A percentile compares a stretch with the other conserved stretches of the same genome.
These are phyloP conservation scores for Apophysomyces sp. DNA, from an alignment of 371 early-diverging fungal species.

Conservation along the genomic window DNA sequence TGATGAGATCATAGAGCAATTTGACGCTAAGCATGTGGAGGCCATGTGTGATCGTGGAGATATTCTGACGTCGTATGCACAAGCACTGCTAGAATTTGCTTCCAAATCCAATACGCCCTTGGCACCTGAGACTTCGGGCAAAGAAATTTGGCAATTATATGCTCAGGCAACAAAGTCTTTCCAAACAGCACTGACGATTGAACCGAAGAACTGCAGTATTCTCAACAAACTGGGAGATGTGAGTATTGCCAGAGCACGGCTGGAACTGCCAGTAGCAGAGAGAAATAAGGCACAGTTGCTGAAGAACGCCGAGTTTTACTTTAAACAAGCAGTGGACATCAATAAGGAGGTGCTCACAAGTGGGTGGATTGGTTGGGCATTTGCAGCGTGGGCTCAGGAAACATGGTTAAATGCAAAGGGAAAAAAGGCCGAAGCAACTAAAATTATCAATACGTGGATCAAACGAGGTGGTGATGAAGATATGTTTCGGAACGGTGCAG, in stretches of 20 bases:
- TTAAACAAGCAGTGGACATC: conserved; percentile 37
- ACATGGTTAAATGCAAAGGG: conserved; percentile 28
- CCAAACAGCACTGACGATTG: conserved; percentile 46
- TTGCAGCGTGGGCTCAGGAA: conserved; percentile 40
- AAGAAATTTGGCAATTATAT: conserved; percentile 54
- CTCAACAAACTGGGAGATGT: conserved; percentile 61
- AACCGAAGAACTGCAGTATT: conserved; percentile 54
- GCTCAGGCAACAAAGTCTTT: conserved; percentile 53
- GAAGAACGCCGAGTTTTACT: conserved; percentile 55
- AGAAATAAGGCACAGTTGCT: conserved; percentile 50
- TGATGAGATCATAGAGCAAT: conserved; percentile 45
- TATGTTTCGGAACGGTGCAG: conserved; percentile 32
- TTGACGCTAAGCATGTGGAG: conserved; percentile 57
- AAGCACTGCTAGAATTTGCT: conserved; percentile 32
- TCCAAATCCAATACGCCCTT: conserved; percentile 15
- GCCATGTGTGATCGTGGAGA: conserved; percentile 74
- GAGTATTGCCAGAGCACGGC: conserved; percentile 49
- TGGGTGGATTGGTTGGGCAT: conserved; percentile 45
- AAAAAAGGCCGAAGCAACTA: conserved; percentile 30
- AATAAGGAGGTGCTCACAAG: conserved; percentile 34
- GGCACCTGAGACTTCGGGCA: conserved; percentile 25
- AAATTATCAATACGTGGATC: conserved; percentile 38
- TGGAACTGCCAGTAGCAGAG: conserved; percentile 49
- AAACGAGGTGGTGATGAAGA: conserved; percentile 35
- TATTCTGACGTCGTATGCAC: conserved; percentile 59